Base-by-base conservation (phyloP, 345 rosid species). In the Syzygium oleosum region DNA sequence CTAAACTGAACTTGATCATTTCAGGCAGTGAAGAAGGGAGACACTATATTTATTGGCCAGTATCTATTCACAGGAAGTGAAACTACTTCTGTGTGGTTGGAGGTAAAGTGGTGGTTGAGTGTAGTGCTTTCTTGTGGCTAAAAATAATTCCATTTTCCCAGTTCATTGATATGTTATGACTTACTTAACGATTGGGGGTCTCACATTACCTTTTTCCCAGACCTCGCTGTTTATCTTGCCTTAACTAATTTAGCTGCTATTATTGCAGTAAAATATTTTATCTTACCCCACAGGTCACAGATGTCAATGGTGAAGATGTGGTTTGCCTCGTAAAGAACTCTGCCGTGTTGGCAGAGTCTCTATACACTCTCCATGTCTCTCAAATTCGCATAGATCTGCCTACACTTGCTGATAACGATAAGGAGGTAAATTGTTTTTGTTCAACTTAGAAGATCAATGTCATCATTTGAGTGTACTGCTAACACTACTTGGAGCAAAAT, bases 1-100 rank as follows among this genome's bases (percentile, higher is more conserved):
- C 23, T 68, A 54, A 84, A 43, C 88, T 87, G 34, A 51, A 14
- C 17, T 87, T 86, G 89, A 65, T 85, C 61, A 46, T 90, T 94
- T 90, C 93, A 93, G 97, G 92, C 94, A 27, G 97, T 95, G 91
- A 94, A 94, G 90, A 87, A 90, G 89, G 95, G 96, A 63, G 97
- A 95, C 85, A 93, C 93, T 34, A 94, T 95, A 86, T 95, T 94
- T 89, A 91, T 95, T 49, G 97, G 95, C 53, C 95, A 95, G 89
- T 95, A 95, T 68, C 92, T 95, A 87, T 95, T 94, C 89, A 94
- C 97, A 5, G 97, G 96, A 90, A 92, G 88, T 84, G 97, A 95
- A 91, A 94, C 94, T 78, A 94, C 97, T 83, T 94, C 97, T 7
- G 96, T 95, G 38, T 93, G 93, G 96, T 89, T 94, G 86, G 96